A percentile compares a stretch with the other conserved stretches of the same genome.
These are phyloP conservation scores for Apiotrichum domesticum DNA, from an alignment of 1,284 basidiomycete species.

Conservation along the genomic window DNA sequence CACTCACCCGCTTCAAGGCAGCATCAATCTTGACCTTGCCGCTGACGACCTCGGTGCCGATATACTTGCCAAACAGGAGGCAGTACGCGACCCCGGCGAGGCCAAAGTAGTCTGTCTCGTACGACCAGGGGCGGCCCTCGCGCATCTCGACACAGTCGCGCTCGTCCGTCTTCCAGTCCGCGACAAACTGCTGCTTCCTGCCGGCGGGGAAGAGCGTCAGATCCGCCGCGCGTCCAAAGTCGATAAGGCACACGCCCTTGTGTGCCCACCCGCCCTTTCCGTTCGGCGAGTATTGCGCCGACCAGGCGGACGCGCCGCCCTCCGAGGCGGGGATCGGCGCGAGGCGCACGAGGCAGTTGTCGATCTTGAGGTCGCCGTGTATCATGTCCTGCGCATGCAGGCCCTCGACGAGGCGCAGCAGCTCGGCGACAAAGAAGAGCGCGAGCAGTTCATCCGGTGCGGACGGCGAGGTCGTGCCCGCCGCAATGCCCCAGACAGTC, in stretches of 20 bases:
- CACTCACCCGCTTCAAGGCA: slow-evolving; percentile 64
- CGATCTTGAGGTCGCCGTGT: slow-evolving; percentile 98
- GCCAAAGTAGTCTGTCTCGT: slow-evolving; percentile 92
- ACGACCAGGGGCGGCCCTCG: slow-evolving; percentile 78
- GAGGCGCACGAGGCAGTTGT: slow-evolving; percentile 90
- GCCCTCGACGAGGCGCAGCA: slow-evolving; percentile 73
- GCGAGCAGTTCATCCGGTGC: slow-evolving; percentile 85
- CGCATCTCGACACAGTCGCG: slow-evolving; percentile 88
- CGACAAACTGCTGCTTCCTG: slow-evolving; percentile 63
- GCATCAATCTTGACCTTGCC: slow-evolving; percentile 61
- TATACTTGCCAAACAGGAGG: slow-evolving; percentile 93
- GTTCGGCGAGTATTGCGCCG: slow-evolving; percentile 62
- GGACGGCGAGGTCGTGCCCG: slow-evolving; percentile 28
- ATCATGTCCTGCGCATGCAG: slow-evolving; percentile 79
- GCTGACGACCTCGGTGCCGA: slow-evolving; percentile 55
- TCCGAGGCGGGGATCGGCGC: slow-evolving; percentile 59
- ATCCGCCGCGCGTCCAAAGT: slow-evolving; percentile 93
- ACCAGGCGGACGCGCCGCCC: slow-evolving; percentile 64
- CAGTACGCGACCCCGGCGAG: slow-evolving; percentile 88
- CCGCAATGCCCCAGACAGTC: slow-evolving; percentile 52
- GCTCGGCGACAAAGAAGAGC: slow-evolving; percentile 90
- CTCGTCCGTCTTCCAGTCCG: slow-evolving; percentile 81
- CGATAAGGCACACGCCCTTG: slow-evolving; percentile 89
- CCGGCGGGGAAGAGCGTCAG: slow-evolving; percentile 66
- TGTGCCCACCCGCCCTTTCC: slow-evolving; percentile 76